These are phyloP conservation scores for Trichoderma reesei DNA, from an alignment of 495 filamentous ascomycete genomes.

Conservation along the genomic window DNA sequence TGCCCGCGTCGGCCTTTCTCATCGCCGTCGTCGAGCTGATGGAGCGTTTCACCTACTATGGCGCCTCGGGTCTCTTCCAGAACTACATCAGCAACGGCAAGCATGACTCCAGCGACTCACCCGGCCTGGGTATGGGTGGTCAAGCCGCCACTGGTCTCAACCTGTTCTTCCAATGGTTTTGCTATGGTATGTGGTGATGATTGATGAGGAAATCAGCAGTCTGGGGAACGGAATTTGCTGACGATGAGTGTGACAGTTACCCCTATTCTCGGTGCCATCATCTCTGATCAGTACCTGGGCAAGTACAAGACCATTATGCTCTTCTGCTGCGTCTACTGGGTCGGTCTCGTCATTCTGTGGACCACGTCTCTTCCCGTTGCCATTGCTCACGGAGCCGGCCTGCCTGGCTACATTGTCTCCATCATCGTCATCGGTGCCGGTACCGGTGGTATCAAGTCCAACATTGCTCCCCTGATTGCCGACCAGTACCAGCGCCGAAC, in stretches of 20 bases:
- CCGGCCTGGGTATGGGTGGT: constrained; percentile 4
- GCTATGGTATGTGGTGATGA: constrained; percentile 25
- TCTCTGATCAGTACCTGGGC: constrained; percentile 65
- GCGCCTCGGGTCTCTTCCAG: constrained; percentile 18
- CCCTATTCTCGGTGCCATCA: constrained; percentile 47
- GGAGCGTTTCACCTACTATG: constrained; percentile 48
- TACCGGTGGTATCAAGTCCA: constrained; percentile 58
- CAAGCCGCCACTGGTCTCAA: constrained; percentile 2
- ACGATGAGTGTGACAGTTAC: neutral
- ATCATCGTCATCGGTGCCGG: constrained; percentile 56
- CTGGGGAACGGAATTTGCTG: constrained; percentile 15
- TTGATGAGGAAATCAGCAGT: constrained; percentile 47
- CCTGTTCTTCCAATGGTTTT: constrained; percentile 7
- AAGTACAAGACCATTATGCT: constrained; percentile 59
- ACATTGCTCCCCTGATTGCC: constrained; percentile 50
- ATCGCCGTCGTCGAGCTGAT: constrained; percentile 67
- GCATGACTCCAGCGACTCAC: neutral
- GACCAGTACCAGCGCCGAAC: constrained; percentile 23
- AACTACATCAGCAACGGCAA: neutral
- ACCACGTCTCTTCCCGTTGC: constrained; percentile 52
- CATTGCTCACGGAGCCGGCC: constrained; percentile 43
- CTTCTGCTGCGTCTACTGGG: constrained; percentile 46
- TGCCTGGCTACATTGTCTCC: constrained; percentile 52
- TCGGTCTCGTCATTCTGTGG: constrained; percentile 58
- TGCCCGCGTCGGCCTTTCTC: constrained; percentile 57